Conservation (phyloP, 441 rosid genomes). For the California macrophylla region DNA sequence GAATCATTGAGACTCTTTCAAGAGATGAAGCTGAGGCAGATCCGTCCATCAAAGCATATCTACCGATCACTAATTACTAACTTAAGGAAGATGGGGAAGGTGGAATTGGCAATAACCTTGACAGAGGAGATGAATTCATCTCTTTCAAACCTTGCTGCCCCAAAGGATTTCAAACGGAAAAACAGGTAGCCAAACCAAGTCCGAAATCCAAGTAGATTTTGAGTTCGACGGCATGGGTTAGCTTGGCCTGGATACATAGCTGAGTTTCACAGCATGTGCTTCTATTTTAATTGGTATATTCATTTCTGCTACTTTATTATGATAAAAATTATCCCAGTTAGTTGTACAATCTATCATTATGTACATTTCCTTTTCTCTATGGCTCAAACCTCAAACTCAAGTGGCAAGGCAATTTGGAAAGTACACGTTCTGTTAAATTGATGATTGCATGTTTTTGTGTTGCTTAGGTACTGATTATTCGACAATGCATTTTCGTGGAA, state of each 20-base stretch:
- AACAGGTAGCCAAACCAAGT: slow-evolving; percentile 15
- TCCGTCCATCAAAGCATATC: slow-evolving; percentile 53
- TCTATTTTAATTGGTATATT: background rate
- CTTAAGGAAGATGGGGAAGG: slow-evolving; percentile 55
- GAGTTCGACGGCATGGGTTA: background rate
- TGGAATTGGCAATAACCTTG: slow-evolving; percentile 37
- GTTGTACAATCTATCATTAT: background rate
- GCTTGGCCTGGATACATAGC: background rate
- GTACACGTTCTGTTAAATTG: background rate
- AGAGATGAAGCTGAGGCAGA: slow-evolving; percentile 56
- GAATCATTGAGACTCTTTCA: slow-evolving; percentile 50
- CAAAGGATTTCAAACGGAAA: slow-evolving; percentile 51
- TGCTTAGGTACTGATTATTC: background rate
- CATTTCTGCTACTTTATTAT: background rate
- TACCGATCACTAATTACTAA: slow-evolving; percentile 50
- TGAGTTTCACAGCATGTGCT: background rate
- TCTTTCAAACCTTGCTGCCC: slow-evolving; percentile 41
- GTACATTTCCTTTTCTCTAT: background rate
- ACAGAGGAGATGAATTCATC: slow-evolving; percentile 54
- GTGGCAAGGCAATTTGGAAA: background rate
- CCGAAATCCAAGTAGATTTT: background rate
- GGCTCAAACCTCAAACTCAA: background rate
- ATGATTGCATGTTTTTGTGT: background rate
- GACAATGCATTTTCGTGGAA: background rate
- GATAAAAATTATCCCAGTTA: too few relatives aligned